These are phyloP conservation scores for Termitomyces sp. DNA, from an alignment of 768 basidiomycete genomes.

Conservation along the genomic window DNA sequence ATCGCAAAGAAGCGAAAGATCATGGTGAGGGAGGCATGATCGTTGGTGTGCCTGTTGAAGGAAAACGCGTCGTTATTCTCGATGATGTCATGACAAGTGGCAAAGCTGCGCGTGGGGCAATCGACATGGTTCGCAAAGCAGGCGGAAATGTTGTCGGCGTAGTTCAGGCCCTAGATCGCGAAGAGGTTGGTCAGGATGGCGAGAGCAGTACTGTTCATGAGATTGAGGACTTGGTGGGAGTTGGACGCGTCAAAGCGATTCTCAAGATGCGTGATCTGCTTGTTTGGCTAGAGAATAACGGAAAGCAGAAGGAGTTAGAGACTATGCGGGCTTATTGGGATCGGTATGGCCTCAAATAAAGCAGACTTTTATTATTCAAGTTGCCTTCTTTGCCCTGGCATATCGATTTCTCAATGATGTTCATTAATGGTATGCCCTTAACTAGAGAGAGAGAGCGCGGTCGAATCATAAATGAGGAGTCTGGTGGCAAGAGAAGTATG, in stretches of 20 bases:
- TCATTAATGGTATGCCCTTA: no score
- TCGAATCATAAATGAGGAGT: no score
- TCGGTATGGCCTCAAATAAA: constrained; percentile 59
- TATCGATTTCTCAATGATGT: no score
- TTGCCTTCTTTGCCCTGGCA: no score
- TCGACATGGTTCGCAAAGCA: constrained; percentile 61
- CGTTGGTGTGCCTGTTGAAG: constrained; percentile 82
- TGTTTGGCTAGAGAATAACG: constrained; percentile 72
- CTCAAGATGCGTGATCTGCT: constrained; percentile 85
- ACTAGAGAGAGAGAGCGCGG: no score
- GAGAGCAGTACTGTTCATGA: constrained; percentile 76
- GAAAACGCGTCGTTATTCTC: constrained; percentile 80
- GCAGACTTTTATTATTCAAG: no score
- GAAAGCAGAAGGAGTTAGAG: constrained; percentile 56
- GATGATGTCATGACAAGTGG: constrained; percentile 97
- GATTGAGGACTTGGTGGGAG: constrained; percentile 70
- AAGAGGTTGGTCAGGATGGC: constrained; percentile 77
- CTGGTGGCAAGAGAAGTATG: no score
- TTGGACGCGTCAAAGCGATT: constrained; percentile 72
- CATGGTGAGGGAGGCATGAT: constrained; percentile 94
- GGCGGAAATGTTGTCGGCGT: constrained; percentile 89
- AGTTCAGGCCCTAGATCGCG: constrained; percentile 80
- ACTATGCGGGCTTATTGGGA: constrained; percentile 78
- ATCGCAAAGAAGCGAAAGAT: constrained; percentile 93
- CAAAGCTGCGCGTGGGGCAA: constrained; percentile 82